Conservation (phyloP, 768 basidiomycete species). For the Boletus reticulatus region DNA sequence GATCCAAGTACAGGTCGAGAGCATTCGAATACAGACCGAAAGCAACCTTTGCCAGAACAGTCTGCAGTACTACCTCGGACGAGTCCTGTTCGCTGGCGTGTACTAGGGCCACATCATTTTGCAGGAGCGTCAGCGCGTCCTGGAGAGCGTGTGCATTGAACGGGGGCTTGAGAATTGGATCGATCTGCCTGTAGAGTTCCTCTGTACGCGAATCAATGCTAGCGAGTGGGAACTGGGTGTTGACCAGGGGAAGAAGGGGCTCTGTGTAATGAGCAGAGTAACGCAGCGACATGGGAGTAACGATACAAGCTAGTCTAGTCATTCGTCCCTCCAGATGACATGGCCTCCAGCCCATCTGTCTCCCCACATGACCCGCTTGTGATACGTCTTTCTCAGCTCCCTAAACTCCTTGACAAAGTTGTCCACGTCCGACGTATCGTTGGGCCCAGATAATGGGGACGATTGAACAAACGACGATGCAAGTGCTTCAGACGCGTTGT, state of each 20-base stretch:
- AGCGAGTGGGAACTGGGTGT: constrained; percentile 4
- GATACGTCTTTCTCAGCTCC: constrained; percentile 84
- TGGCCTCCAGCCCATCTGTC: constrained; percentile 84
- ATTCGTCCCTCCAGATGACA: constrained; percentile 79
- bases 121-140: constrained; percentile 15
- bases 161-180: constrained; percentile 21
- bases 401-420: constrained; percentile 88
- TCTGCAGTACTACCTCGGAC: constrained; percentile 21
- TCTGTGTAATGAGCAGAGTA: constrained; percentile 30
- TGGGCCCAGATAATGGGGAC: constrained; percentile 32
- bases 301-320: neutral
- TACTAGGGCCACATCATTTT: constrained; percentile 2
- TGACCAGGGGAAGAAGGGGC: constrained; percentile 20
- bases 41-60: constrained; percentile 48
- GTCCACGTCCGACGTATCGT: constrained; percentile 58
- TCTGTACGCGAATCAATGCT: constrained; percentile 10
- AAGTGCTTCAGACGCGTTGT: constrained; percentile 82
- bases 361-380: constrained; percentile 89
- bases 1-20: constrained; percentile 59
- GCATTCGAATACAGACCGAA: constrained; percentile 63
- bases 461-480: constrained; percentile 82
- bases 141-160: constrained; percentile 18
- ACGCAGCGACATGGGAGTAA: constrained; percentile 13
- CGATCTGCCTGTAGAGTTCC: constrained; percentile 11
- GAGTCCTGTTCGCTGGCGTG: neutral